phyloP scores from a whole-genome alignment of 441 rosid genomes.

The Erodium moschatum region DNA sequence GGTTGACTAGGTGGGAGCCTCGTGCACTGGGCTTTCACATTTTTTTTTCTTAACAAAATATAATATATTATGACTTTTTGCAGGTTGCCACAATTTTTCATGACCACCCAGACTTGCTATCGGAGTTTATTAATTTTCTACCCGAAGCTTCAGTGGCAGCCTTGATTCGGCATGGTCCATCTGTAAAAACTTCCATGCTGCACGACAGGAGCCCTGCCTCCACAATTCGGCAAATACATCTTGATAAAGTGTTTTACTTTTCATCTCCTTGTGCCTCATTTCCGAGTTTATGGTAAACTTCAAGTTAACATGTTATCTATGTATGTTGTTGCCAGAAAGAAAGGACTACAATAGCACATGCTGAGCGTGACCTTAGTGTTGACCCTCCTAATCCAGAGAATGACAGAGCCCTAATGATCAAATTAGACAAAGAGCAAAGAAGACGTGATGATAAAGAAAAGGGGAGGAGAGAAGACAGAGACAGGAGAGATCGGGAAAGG shows the following conservation, averaged over 20 bases:
- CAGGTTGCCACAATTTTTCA: conserved; percentile 81
- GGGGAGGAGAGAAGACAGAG: conserved; percentile 68
- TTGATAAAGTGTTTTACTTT: conserved; percentile 57
- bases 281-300: conserved; percentile 15
- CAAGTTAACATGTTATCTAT: conserved; percentile 30
- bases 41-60: not conserved
- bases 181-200: conserved; percentile 46
- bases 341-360: conserved; percentile 39
- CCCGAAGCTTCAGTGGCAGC: conserved; percentile 73
- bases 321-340: conserved; percentile 54
- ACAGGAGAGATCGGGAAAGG: conserved; percentile 37
- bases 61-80: conserved; percentile 11
- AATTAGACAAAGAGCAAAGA: conserved; percentile 60
- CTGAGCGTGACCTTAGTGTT: conserved; percentile 47
- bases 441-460: conserved; percentile 60
- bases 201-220: conserved; percentile 43
- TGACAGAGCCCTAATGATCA: conserved; percentile 37
- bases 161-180: conserved; percentile 34
- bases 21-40: not conserved
- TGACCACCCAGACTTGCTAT: conserved; percentile 76
- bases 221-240: conserved; percentile 39
- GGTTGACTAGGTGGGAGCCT: conserved; percentile 5
- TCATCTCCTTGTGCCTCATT: conserved; percentile 10
- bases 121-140: conserved; percentile 76
- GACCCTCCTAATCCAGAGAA: conserved; percentile 56